These are phyloP conservation scores for Salvia splendens DNA, from an alignment of 257 asterid species.

Conservation along the genomic window DNA sequence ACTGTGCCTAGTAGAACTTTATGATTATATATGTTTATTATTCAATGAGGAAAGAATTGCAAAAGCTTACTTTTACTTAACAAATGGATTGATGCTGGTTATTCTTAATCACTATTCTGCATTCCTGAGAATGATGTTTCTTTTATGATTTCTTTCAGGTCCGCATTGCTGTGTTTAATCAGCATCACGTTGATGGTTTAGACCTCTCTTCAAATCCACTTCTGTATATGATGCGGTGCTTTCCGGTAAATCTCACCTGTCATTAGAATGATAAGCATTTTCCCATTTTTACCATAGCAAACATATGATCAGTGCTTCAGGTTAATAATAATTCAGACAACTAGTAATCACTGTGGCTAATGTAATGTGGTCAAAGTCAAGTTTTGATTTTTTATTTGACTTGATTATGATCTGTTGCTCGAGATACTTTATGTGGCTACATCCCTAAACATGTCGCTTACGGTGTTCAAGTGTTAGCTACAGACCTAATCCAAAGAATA, in stretches of 20 bases:
- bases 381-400: conserved; percentile 12
- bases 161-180: conserved; percentile 93
- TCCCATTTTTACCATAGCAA: conserved; percentile 10
- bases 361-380: background rate
- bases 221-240: conserved; percentile 98
- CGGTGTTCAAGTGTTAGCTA: conserved; percentile 10
- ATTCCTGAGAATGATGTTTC: conserved; percentile 5
- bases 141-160: conserved; percentile 51
- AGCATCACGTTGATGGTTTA: conserved; percentile 96
- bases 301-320: conserved; percentile 12
- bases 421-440: conserved; percentile 9
- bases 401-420: conserved; percentile 17
- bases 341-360: background rate
- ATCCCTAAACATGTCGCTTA: background rate
- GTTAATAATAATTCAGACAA: background rate
- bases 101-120: background rate
- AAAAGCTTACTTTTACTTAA: conserved; percentile 12
- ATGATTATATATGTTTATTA: conserved; percentile 16
- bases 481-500: conserved; percentile 11
- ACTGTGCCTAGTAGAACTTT: conserved; percentile 1
- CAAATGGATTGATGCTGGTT: conserved; percentile 1
- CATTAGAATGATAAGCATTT: conserved; percentile 9
- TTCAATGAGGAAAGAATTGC: conserved; percentile 19
- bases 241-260: conserved; percentile 62
- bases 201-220: conserved; percentile 99